Conservation (phyloP, 805 yeast genomes). For the Suhomyces vadensis region DNA sequence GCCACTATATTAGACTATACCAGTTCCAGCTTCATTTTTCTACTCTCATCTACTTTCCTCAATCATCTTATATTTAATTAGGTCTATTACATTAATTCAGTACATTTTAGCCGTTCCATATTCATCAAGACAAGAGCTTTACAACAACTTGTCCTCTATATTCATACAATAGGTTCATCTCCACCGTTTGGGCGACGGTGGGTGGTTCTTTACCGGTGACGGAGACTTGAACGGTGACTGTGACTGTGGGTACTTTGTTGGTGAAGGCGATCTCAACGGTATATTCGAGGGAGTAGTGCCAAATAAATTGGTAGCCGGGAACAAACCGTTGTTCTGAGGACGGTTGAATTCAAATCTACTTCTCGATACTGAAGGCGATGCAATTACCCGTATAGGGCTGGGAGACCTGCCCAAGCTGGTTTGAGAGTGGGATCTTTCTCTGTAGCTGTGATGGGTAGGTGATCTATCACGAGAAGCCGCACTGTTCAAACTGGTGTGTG, state of each 20-base stretch:
- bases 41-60: no score
- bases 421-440: slow-evolving; percentile 6
- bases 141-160: no score
- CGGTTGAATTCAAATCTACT: slow-evolving; percentile 1
- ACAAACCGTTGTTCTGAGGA: background rate
- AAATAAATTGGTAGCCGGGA: background rate
- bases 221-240: slow-evolving; percentile 9
- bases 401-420: slow-evolving; percentile 5
- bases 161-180: no score
- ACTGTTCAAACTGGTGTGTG: slow-evolving; percentile 1
- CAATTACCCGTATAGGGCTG: slow-evolving; percentile 1
- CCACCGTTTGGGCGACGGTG: slow-evolving; percentile 7
- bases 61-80: no score
- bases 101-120: no score
- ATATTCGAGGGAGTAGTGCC: background rate
- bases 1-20: no score
- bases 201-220: slow-evolving; percentile 7
- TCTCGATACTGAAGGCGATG: slow-evolving; percentile 4
- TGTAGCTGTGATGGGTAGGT: background rate
- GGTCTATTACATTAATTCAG: no score
- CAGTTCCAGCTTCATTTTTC: no score
- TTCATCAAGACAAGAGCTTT: no score
- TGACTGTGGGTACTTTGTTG: slow-evolving; percentile 4
- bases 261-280: slow-evolving; percentile 9
- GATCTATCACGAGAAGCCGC: background rate